Evolutionary conservation across 2,329 filamentous ascomycete species (phyloP).

Genomic region (Aschersonia sp.): DNA sequence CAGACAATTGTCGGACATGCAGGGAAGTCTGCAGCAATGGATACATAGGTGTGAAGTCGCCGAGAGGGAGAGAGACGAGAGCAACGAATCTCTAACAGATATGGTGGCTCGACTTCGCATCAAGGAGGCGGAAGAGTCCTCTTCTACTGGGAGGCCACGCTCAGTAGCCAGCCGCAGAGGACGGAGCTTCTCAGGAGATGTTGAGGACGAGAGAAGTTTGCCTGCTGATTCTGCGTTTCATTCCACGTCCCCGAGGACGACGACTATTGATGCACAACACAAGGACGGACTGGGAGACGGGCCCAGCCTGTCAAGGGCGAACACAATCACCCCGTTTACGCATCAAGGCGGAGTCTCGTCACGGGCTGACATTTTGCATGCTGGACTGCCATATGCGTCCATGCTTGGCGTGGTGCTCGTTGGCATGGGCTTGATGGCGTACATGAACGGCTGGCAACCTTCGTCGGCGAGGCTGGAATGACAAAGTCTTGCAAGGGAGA

Average conservation of each 20-base stretch:
- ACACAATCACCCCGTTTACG: conserved; percentile 31
- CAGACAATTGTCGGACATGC: conserved; percentile 67
- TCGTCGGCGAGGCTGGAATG: conserved; percentile 17
- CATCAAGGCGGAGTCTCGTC: conserved; percentile 22
- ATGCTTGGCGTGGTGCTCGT: conserved; percentile 72
- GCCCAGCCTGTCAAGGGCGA: conserved; percentile 30
- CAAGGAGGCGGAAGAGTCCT: conserved; percentile 36
- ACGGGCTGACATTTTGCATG: conserved; percentile 27
- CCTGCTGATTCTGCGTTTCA: too few relatives aligned
- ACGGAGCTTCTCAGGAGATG: conserved; percentile 2
- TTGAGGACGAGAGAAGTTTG: not conserved
- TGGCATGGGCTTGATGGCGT: conserved; percentile 74
- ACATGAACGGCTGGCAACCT: conserved; percentile 66
- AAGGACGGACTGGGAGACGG: conserved; percentile 21
- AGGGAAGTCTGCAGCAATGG: conserved; percentile 65
- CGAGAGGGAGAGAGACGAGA: conserved; percentile 59
- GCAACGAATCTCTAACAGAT: conserved; percentile 63
- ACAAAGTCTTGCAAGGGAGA: conserved; percentile 7
- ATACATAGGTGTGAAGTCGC: conserved; percentile 65
- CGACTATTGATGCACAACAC: conserved; percentile 4
- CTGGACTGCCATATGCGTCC: conserved; percentile 60
- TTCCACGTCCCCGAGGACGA: too few relatives aligned
- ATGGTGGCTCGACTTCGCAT: conserved; percentile 77
- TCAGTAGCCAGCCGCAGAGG: conserved; percentile 16
- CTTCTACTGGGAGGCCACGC: conserved; percentile 24